A percentile compares a stretch with the other conserved stretches of the same genome.
These are phyloP conservation scores for Neoscytalidium dimidiatum DNA, from an alignment of 2,329 filamentous ascomycete species.

Conservation along the genomic window DNA sequence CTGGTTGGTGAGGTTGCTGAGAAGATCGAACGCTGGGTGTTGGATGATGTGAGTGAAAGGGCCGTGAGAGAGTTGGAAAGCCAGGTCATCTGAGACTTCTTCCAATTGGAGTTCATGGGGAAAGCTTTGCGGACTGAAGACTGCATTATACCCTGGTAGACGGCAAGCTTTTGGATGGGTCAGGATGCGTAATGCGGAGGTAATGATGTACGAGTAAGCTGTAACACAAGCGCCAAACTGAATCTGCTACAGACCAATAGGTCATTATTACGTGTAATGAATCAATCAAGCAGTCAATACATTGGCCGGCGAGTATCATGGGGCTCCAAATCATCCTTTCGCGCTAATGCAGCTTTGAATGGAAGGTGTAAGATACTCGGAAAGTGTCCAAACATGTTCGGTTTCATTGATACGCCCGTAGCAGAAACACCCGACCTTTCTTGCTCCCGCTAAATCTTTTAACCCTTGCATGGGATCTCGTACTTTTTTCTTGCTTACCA, in stretches of 20 bases:
- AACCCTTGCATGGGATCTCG: background rate
- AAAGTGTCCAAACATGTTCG: background rate
- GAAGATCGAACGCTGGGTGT: slow-evolving; percentile 69
- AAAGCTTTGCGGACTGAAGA: background rate
- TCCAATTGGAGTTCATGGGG: background rate
- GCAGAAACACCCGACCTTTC: background rate
- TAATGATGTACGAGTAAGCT: background rate
- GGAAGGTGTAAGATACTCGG: background rate
- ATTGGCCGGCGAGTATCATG: too few species aligned
- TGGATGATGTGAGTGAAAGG: slow-evolving; percentile 53
- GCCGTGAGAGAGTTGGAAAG: slow-evolving; percentile 5
- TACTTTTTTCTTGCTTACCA: background rate
- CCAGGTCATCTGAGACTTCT: background rate
- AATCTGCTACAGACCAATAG: background rate
- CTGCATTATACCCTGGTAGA: background rate
- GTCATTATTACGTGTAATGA: background rate
- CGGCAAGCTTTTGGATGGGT: background rate
- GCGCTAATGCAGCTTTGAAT: background rate
- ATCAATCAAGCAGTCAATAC: too few species aligned
- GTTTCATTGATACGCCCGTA: background rate
- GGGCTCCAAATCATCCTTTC: background rate
- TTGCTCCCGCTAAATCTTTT: background rate
- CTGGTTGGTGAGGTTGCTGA: slow-evolving; percentile 75
- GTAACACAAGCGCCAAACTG: background rate
- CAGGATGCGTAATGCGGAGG: background rate